These are phyloP conservation scores for Colletotrichum ledebouriae DNA, from an alignment of 2,329 filamentous ascomycete genomes.

Conservation along the genomic window DNA sequence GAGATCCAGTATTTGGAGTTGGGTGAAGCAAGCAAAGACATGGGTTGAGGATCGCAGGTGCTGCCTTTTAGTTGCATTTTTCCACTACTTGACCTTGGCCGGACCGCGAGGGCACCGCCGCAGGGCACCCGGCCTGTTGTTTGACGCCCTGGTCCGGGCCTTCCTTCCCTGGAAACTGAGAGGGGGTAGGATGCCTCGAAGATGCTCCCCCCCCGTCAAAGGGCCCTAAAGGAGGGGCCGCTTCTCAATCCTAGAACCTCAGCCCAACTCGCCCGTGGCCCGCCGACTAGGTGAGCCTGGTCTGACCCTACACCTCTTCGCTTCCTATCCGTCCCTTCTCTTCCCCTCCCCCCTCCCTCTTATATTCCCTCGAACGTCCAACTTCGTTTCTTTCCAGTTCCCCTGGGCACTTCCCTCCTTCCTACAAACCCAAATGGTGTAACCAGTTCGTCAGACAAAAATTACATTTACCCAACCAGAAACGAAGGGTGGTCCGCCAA, in stretches of 20 bases:
- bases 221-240: constrained; percentile 23
- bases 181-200: background rate
- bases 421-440: constrained; percentile 7
- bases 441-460: constrained; percentile 15
- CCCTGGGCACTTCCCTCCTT: constrained; percentile 30
- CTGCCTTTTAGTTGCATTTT: constrained; percentile 13
- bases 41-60: background rate
- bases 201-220: background rate
- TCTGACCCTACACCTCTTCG: constrained; percentile 30
- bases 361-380: constrained; percentile 19
- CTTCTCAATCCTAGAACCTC: constrained; percentile 20
- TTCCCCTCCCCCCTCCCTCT: constrained; percentile 4
- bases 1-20: background rate
- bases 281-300: background rate
- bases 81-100: constrained; percentile 27
- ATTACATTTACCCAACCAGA: constrained; percentile 23
- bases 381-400: constrained; percentile 33
- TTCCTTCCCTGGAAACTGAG: background rate
- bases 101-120: constrained; percentile 20
- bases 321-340: constrained; percentile 19
- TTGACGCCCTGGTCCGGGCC: constrained; percentile 22
- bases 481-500: constrained; percentile 24
- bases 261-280: constrained; percentile 27
- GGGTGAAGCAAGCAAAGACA: constrained; percentile 4
- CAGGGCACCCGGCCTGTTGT: constrained; percentile 20